phyloP scores from a whole-genome alignment of 371 early-diverging fungal genomes.

The Apophysomyces ossiformis region DNA sequence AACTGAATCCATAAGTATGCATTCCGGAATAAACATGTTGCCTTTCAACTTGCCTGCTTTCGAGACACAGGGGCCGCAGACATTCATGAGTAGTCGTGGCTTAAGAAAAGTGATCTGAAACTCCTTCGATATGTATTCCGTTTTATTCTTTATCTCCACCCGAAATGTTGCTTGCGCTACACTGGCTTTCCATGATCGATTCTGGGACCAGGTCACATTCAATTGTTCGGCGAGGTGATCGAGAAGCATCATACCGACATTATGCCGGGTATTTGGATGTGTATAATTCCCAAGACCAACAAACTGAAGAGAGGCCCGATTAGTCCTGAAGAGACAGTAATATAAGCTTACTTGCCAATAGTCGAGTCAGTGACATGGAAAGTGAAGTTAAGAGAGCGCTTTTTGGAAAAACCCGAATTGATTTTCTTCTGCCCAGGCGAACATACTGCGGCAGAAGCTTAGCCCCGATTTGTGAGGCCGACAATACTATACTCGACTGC shows the following conservation, averaged over 20 bases:
- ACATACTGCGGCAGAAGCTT: not conserved
- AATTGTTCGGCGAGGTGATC: constrained; percentile 59
- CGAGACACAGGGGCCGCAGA: constrained; percentile 70
- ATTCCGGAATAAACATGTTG: not conserved
- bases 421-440: not conserved
- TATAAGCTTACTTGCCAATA: not conserved
- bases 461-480: too few relatives aligned
- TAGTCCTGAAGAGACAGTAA: not conserved
- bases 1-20: not conserved
- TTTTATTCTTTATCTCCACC: constrained; percentile 19
- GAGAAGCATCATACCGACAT: constrained; percentile 76
- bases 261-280: constrained; percentile 72
- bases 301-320: constrained; percentile 38
- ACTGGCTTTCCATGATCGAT: constrained; percentile 48
- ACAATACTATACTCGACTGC: too few relatives aligned
- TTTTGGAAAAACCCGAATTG: not conserved
- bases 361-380: not conserved
- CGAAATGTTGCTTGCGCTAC: constrained; percentile 40
- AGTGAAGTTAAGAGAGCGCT: too few relatives aligned
- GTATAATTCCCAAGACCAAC: constrained; percentile 77
- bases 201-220: constrained; percentile 52
- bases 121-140: constrained; percentile 23
- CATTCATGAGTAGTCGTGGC: constrained; percentile 72
- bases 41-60: constrained; percentile 57
- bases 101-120: constrained; percentile 64